Conservation (phyloP, 139 green algal genomes). For the Spirogloea muscicola region DNA sequence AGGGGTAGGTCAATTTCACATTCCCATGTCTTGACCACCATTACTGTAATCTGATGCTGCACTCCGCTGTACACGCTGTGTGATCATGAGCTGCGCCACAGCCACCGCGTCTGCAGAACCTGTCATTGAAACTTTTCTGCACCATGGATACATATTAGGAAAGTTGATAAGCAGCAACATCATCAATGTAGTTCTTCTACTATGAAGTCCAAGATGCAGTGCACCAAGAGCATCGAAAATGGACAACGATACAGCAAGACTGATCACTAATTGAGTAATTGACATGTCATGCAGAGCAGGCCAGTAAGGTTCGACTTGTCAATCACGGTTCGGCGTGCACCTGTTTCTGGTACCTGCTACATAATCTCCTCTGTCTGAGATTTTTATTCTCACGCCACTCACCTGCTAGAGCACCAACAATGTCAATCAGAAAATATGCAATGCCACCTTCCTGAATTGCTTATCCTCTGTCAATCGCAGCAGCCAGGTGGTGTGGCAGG, state of each 20-base stretch:
- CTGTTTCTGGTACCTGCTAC: slow-evolving; percentile 23
- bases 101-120: slow-evolving; percentile 14
- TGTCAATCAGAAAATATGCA: slow-evolving; percentile 2
- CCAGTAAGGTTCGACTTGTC: background rate
- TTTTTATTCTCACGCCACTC: slow-evolving; percentile 15
- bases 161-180: background rate
- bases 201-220: no score
- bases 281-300: no score
- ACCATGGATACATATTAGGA: background rate
- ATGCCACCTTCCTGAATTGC: background rate
- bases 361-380: slow-evolving; percentile 26
- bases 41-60: no score
- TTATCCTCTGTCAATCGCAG: background rate
- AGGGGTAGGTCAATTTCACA: no score
- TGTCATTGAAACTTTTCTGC: slow-evolving; percentile 29
- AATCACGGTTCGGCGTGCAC: background rate
- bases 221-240: background rate
- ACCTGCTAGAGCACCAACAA: background rate
- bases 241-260: no score
- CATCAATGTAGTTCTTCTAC: no score
- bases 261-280: no score
- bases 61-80: slow-evolving; percentile 19
- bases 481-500: background rate
- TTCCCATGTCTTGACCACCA: no score
- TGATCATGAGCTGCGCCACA: slow-evolving; percentile 20